Percentiles rank a stretch among this genome's conserved stretches.
These are phyloP conservation scores for Heritiera littoralis DNA, from an alignment of 345 rosid genomes.

Conservation along the genomic window DNA sequence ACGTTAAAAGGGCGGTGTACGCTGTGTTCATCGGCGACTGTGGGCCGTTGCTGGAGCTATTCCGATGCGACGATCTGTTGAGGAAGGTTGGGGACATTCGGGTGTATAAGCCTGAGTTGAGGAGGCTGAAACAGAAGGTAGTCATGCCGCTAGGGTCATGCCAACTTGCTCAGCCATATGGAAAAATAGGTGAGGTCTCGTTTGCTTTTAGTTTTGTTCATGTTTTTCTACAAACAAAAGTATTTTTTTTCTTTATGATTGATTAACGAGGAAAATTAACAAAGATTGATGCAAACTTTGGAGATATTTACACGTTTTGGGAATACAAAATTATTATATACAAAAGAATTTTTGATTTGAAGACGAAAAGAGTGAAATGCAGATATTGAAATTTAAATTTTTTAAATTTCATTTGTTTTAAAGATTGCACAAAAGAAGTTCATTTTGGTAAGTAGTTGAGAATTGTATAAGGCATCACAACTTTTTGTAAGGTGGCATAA, in stretches of 20 bases:
- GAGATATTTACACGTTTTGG: background rate
- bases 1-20: conserved; percentile 37
- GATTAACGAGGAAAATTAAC: background rate
- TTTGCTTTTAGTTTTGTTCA: background rate
- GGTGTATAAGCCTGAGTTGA: conserved; percentile 70
- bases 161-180: conserved; percentile 54
- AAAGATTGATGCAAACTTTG: background rate
- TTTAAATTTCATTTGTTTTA: no score
- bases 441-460: background rate
- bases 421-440: no score
- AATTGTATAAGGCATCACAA: background rate
- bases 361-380: no score
- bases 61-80: conserved; percentile 69
- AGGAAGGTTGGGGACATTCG: conserved; percentile 51
- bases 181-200: conserved; percentile 44
- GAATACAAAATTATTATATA: background rate
- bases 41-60: conserved; percentile 83
- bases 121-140: conserved; percentile 58
- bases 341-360: no score
- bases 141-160: conserved; percentile 88
- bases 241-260: background rate
- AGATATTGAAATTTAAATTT: no score
- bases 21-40: conserved; percentile 70
- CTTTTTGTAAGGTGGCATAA: background rate
- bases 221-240: background rate